Conservation (phyloP, 495 filamentous ascomycete genomes). For the Penicillium flavigenum region DNA sequence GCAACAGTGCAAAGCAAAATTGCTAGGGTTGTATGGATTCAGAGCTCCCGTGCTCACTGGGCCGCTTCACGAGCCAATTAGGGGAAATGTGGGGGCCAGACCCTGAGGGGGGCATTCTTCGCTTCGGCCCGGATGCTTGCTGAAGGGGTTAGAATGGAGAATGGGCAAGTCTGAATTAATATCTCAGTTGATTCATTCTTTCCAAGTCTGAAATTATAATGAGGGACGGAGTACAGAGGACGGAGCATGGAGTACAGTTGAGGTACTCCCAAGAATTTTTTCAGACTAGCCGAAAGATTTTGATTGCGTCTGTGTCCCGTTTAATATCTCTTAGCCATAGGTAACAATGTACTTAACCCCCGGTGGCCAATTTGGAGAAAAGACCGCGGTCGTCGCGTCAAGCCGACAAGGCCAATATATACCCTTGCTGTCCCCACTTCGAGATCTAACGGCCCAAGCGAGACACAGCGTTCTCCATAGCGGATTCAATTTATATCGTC, state of each 20-base stretch:
- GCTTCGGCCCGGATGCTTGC: background rate
- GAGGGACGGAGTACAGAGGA: too few relatives aligned
- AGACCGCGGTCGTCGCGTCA: background rate
- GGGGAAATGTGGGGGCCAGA: background rate
- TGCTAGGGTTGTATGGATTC: background rate
- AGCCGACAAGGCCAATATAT: background rate
- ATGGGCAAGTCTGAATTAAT: background rate
- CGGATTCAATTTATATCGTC: background rate
- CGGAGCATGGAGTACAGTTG: background rate
- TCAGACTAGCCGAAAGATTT: background rate
- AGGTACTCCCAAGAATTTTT: background rate
- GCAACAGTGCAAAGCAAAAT: background rate
- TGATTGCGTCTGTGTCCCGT: background rate
- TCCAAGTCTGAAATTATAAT: background rate
- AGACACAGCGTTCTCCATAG: too few relatives aligned
- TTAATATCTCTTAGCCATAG: background rate
- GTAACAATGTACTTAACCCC: too few relatives aligned
- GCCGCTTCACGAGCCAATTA: background rate
- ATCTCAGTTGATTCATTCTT: background rate
- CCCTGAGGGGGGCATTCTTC: background rate
- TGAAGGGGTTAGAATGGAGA: background rate
- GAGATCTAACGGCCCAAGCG: background rate
- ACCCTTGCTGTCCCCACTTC: background rate
- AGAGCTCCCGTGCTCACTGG: background rate
- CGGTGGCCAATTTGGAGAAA: background rate